These are phyloP conservation scores for Centella asiatica DNA, from an alignment of 129 eudicot species.

Conservation along the genomic window DNA sequence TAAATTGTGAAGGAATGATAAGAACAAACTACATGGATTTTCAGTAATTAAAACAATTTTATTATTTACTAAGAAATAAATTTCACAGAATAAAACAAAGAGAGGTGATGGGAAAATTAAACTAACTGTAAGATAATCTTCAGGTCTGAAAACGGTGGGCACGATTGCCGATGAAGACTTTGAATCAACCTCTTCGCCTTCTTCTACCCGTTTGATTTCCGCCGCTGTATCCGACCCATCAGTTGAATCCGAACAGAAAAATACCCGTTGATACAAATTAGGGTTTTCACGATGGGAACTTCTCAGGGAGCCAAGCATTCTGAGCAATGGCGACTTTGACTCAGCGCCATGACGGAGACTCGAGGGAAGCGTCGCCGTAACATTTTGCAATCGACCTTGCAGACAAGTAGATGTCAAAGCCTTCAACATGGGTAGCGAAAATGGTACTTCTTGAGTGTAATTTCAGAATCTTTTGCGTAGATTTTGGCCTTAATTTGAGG, in stretches of 20 bases:
- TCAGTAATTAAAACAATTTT: no score
- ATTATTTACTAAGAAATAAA: no score
- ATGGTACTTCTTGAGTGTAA: slow-evolving; percentile 8
- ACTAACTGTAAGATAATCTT: slow-evolving; percentile 77
- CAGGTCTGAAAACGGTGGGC: slow-evolving; percentile 68
- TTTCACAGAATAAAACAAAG: no score
- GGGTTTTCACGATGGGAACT: slow-evolving; percentile 30
- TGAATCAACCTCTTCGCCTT: slow-evolving; percentile 40
- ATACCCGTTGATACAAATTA: slow-evolving; percentile 24
- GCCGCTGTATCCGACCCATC: slow-evolving; percentile 34
- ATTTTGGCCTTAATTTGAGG: neutral
- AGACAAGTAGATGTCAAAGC: slow-evolving; percentile 36
- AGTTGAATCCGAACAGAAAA: slow-evolving; percentile 70
- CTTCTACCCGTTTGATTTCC: slow-evolving; percentile 30
- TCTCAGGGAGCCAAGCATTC: slow-evolving; percentile 27
- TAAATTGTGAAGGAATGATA: no score
- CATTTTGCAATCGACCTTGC: slow-evolving; percentile 26
- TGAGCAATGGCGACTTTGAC: slow-evolving; percentile 38
- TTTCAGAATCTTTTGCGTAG: neutral
- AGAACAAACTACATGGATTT: no score
- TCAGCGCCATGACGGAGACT: slow-evolving; percentile 27
- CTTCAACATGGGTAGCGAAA: slow-evolving; percentile 51
- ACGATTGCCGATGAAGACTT: slow-evolving; percentile 64
- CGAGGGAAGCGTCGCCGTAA: slow-evolving; percentile 20
- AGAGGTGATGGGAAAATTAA: no score